Percentiles rank a stretch among this genome's conserved stretches.
phyloP scores from a whole-genome alignment of 148 eudicot species.

The Nepenthes mirabilis region DNA sequence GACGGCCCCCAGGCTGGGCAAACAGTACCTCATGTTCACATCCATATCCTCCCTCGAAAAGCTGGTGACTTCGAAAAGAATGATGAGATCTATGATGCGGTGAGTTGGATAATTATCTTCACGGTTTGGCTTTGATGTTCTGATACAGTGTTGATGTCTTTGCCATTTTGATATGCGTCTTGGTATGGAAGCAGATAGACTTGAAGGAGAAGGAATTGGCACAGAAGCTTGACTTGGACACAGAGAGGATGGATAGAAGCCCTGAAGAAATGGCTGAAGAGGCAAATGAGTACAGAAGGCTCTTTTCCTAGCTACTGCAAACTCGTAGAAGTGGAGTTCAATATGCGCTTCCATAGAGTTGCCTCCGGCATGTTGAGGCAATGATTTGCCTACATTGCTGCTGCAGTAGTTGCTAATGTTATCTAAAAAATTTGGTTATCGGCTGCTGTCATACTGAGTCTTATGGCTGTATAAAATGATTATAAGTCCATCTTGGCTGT shows the following conservation, averaged over 20 bases:
- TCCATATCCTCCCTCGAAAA: slow-evolving; percentile 81
- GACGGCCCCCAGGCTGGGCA: slow-evolving; percentile 97
- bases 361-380: too few species aligned
- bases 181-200: slow-evolving; percentile 32
- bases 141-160: too few species aligned
- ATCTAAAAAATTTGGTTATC: too few species aligned
- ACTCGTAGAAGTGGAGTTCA: too few species aligned
- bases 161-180: too few species aligned
- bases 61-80: slow-evolving; percentile 78
- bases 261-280: slow-evolving; percentile 75
- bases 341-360: neutral
- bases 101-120: slow-evolving; percentile 17
- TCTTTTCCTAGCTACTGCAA: slow-evolving; percentile 23
- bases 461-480: too few species aligned
- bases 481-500: too few species aligned
- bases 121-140: neutral
- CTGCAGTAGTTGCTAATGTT: too few species aligned
- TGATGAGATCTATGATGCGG: slow-evolving; percentile 88
- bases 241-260: slow-evolving; percentile 76
- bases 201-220: slow-evolving; percentile 79
- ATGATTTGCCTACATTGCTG: too few species aligned
- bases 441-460: too few species aligned
- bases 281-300: slow-evolving; percentile 63
- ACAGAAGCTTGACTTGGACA: slow-evolving; percentile 73
- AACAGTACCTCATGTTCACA: slow-evolving; percentile 84